Base-by-base conservation (phyloP, 2,329 filamentous ascomycete species). In the Fusarium sp. region DNA sequence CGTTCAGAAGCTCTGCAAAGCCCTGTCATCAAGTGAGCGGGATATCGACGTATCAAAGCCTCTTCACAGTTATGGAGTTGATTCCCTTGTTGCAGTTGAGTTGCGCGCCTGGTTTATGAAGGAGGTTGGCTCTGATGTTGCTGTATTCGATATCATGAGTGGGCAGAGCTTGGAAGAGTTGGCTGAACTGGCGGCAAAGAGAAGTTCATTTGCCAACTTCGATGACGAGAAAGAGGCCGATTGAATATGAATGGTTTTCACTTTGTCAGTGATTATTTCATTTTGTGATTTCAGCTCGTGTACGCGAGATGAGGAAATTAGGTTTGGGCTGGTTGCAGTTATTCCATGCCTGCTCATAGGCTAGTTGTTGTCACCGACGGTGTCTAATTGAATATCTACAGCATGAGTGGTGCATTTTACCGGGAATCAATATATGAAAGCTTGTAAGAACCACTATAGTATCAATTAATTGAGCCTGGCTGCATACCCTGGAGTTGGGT, bases 41-140 rank as follows among this genome's bases (percentile, higher is more conserved):
- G 73, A 75, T 28, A 73, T 78, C 57, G 72, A 71, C 36, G 67
- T 55, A 20, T 69, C 63, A 12, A 75, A 72, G 18, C 71, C 75
- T 7, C 75, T 80, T 14, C 71, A 73, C 13, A 71, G 73, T 6
- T 78, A 76, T 57, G 79, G 79, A 0, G 80, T 87, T 14, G 85
- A 87, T 77, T 86, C 85, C 7, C 81, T 87, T 9, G 83, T 86
- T 22, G 85, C 85, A 1, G 85, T 86, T 53, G 85, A 86, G 78
- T 81, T 87, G 59, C 83, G 86, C 26, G 87, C 86, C 78, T 87
- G 84, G 80, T 85, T 87, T 58, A 84, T 83, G 20, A 83, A 85
- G 63, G 85, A 86, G 77, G 60, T 78, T 48, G 39, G 31, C 16
- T 50, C 59, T 20, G 38, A 64, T 31, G 12, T 67, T 14, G 33